Percentiles rank a stretch among this genome's conserved stretches.
Evolutionary conservation across 2,329 filamentous ascomycete species (phyloP).

Genomic region (Fonsecaea monophora): DNA sequence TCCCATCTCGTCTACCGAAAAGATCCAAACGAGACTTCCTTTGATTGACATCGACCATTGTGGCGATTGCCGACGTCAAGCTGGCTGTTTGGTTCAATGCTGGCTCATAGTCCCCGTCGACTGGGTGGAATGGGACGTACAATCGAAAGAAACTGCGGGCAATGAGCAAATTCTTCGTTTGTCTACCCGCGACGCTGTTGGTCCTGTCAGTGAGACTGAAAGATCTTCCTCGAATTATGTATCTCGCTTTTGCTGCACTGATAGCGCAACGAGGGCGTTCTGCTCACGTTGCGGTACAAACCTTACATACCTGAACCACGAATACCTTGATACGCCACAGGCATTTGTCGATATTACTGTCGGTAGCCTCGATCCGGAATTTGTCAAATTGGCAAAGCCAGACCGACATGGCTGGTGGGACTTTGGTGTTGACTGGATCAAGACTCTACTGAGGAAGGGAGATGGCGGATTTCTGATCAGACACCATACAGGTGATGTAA

Average conservation of each 20-base stretch:
- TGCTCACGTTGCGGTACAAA: slow-evolving; percentile 43
- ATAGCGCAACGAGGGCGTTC: slow-evolving; percentile 40
- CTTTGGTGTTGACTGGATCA: slow-evolving; percentile 41
- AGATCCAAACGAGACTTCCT: slow-evolving; percentile 36
- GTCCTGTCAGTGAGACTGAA: slow-evolving; percentile 14
- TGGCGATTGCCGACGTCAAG: slow-evolving; percentile 38
- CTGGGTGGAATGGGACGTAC: slow-evolving; percentile 42
- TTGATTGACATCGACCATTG: slow-evolving; percentile 42
- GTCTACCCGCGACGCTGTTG: slow-evolving; percentile 25
- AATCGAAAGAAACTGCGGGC: slow-evolving; percentile 7
- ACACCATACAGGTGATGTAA: slow-evolving; percentile 25
- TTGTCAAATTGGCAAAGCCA: slow-evolving; percentile 36
- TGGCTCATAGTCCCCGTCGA: slow-evolving; percentile 42
- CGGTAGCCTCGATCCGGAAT: slow-evolving; percentile 40
- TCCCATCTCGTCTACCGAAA: slow-evolving; percentile 29
- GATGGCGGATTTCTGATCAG: slow-evolving; percentile 32
- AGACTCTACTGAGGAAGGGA: slow-evolving; percentile 32
- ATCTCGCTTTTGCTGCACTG: slow-evolving; percentile 33
- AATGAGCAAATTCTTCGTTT: slow-evolving; percentile 13
- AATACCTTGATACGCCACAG: slow-evolving; percentile 24
- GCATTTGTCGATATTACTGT: slow-evolving; percentile 40
- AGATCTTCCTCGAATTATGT: slow-evolving; percentile 32
- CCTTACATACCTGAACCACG: slow-evolving; percentile 35
- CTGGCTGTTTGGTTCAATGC: slow-evolving; percentile 35
- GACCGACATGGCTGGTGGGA: slow-evolving; percentile 38